These are phyloP conservation scores for Gossypium herbaceum DNA, from an alignment of 345 rosid genomes.

Conservation along the genomic window DNA sequence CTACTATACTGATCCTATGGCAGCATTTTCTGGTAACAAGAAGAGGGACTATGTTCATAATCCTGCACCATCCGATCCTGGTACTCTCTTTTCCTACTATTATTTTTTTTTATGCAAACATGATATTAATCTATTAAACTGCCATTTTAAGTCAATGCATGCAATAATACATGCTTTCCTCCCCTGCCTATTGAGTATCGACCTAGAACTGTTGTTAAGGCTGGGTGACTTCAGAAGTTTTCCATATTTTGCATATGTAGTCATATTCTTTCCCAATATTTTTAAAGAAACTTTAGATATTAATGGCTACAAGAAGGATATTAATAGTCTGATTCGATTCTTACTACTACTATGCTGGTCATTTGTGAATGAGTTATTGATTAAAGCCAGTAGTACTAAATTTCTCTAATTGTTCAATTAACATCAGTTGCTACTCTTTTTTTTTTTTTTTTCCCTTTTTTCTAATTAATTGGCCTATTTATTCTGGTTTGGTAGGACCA, in stretches of 20 bases:
- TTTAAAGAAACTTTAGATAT: neutral
- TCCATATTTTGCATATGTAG: neutral
- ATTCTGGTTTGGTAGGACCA: slow-evolving; percentile 37
- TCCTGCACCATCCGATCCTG: slow-evolving; percentile 32
- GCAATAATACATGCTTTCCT: too few species aligned
- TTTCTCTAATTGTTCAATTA: neutral
- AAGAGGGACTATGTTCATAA: slow-evolving; percentile 28
- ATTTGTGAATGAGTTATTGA: neutral
- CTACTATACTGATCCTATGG: slow-evolving; percentile 74
- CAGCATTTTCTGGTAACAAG: slow-evolving; percentile 67
- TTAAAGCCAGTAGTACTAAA: neutral
- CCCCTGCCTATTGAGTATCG: neutral
- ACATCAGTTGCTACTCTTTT: neutral
- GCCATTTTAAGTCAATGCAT: neutral
- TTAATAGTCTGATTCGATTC: neutral
- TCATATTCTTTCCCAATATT: neutral
- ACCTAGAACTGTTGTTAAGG: neutral
- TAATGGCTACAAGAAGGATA: neutral
- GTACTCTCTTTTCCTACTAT: slow-evolving; percentile 17
- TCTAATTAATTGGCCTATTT: neutral
- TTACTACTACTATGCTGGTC: neutral
- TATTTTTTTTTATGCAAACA: neutral
- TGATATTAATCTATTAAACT: neutral
- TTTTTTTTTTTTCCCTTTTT: neutral
- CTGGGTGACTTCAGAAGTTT: neutral